phyloP scores from a whole-genome alignment of 1,139 yeast genomes.

The Magnusiomyces sp. region DNA sequence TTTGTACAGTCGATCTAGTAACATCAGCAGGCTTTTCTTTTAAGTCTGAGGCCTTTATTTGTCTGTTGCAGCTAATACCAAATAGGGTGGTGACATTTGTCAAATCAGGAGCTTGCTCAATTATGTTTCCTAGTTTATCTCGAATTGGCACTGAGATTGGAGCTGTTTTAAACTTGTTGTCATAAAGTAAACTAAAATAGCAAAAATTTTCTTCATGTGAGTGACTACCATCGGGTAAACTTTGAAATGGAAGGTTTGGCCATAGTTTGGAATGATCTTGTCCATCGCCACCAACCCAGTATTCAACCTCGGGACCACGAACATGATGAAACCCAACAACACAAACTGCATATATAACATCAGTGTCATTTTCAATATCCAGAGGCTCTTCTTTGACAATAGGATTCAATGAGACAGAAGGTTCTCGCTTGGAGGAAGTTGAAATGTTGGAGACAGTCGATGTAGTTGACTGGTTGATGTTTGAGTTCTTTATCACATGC shows the following conservation, averaged over 20 bases:
- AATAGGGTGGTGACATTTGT: constrained; percentile 64
- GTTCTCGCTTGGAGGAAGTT: neutral
- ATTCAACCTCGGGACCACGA: constrained; percentile 86
- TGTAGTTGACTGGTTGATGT: no score
- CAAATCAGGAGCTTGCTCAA: constrained; percentile 27
- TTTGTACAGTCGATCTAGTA: constrained; percentile 85
- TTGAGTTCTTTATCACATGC: no score
- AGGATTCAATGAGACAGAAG: constrained; percentile 18
- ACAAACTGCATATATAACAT: constrained; percentile 68
- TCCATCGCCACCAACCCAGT: constrained; percentile 69
- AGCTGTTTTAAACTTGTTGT: constrained; percentile 44
- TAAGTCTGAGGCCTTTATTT: constrained; percentile 58
- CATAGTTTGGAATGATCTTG: constrained; percentile 46
- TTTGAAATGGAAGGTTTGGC: constrained; percentile 91
- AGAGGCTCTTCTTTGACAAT: constrained; percentile 14
- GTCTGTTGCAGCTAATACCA: constrained; percentile 91
- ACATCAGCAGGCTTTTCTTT: constrained; percentile 53
- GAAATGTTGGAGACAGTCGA: no score
- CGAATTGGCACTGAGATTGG: constrained; percentile 37
- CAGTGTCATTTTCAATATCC: constrained; percentile 16
- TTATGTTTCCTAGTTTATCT: constrained; percentile 28
- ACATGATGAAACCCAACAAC: constrained; percentile 91
- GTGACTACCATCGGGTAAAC: constrained; percentile 94
- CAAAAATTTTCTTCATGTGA: constrained; percentile 87
- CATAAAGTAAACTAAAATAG: constrained; percentile 78